Evolutionary conservation across 805 yeast genomes (phyloP).

Genomic region (Hanseniaspora lindneri): DNA sequence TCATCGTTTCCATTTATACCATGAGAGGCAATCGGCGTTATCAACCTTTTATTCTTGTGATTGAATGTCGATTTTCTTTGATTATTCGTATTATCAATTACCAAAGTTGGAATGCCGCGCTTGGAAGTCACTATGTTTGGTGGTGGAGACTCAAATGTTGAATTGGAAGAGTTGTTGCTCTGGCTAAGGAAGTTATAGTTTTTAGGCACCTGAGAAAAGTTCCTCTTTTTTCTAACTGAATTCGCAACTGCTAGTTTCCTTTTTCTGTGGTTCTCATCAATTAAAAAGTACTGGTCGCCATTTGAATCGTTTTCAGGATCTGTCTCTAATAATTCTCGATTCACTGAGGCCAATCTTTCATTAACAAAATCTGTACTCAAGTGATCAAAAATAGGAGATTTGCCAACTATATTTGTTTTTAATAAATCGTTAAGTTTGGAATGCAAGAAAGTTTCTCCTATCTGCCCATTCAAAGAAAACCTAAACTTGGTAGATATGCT

Average conservation of each 20-base stretch:
- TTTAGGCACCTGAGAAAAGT: conserved; percentile 21
- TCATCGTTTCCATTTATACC: not conserved
- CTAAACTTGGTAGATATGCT: conserved; percentile 21
- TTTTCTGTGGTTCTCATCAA: conserved; percentile 20
- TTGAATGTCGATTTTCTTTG: conserved; percentile 13
- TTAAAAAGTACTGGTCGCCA: conserved; percentile 26
- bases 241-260: conserved; percentile 27
- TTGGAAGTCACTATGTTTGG: not conserved
- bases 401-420: conserved; percentile 16
- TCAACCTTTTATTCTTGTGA: not conserved
- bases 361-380: conserved; percentile 6
- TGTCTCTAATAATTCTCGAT: conserved; percentile 7
- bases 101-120: conserved; percentile 2
- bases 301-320: conserved; percentile 25
- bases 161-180: conserved; percentile 3
- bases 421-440: conserved; percentile 15
- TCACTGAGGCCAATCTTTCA: conserved; percentile 1
- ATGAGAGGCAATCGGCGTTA: not conserved
- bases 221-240: conserved; percentile 24
- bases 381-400: conserved; percentile 15
- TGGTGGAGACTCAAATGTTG: conserved; percentile 13
- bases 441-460: conserved; percentile 21
- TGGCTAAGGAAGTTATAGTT: not conserved
- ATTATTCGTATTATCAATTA: not conserved
- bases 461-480: conserved; percentile 29